Percentiles rank a stretch among this genome's conserved stretches.
These are phyloP conservation scores for Vigna mungo DNA, from an alignment of 306 rosid genomes.

Conservation along the genomic window DNA sequence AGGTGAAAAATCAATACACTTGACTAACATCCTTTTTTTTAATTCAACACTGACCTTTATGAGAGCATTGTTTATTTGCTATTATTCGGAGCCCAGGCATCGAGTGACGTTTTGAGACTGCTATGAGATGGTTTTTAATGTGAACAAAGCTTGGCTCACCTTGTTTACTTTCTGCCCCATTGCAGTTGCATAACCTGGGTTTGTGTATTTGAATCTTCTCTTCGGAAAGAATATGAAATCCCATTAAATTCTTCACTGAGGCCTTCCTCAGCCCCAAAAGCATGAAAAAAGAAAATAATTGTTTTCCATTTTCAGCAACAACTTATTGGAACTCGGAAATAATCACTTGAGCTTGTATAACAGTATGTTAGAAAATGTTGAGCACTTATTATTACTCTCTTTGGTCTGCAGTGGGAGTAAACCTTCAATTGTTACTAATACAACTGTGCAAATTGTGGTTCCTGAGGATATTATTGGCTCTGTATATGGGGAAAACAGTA, in stretches of 20 bases:
- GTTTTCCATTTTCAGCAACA: not conserved
- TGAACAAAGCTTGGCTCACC: constrained; percentile 4
- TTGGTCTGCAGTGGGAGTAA: constrained; percentile 71
- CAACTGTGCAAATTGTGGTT: constrained; percentile 84
- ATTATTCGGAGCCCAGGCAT: constrained; percentile 34
- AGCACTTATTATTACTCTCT: constrained; percentile 36
- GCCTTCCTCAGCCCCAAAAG: constrained; percentile 10
- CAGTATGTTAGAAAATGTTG: not conserved
- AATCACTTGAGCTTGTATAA: not conserved
- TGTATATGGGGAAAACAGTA: constrained; percentile 82
- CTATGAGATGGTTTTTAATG: constrained; percentile 20
- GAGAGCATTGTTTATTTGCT: constrained; percentile 15
- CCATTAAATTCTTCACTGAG: not conserved
- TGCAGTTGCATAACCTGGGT: constrained; percentile 26
- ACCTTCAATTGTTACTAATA: constrained; percentile 76
- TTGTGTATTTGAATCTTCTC: not conserved
- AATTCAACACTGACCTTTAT: constrained; percentile 21
- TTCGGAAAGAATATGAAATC: not conserved
- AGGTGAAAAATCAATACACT: constrained; percentile 26
- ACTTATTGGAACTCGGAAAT: not conserved
- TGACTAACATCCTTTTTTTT: constrained; percentile 20
- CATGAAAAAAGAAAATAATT: not conserved
- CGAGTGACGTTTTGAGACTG: constrained; percentile 11
- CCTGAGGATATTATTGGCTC: constrained; percentile 70
- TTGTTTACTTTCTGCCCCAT: not conserved